Conservation (phyloP, 2,329 filamentous ascomycete genomes). For the Phyllosticta citriasiana region DNA sequence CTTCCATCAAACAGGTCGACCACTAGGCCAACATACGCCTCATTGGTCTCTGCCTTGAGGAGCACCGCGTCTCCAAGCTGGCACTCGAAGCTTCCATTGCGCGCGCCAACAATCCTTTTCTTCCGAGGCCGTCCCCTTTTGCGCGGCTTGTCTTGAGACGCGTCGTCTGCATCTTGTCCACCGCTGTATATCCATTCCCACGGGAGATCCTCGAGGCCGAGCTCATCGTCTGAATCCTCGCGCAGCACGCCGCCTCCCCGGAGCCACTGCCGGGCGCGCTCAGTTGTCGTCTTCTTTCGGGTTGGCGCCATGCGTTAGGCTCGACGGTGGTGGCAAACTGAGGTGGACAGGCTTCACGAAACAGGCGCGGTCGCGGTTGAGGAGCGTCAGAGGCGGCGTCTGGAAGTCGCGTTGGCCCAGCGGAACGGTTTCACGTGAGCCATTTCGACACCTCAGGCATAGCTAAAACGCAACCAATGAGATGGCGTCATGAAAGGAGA, state of each 20-base stretch:
- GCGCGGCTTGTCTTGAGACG: conserved; percentile 18
- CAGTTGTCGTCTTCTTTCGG: conserved; percentile 31
- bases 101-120: conserved; percentile 63
- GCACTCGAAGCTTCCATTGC: conserved; percentile 73
- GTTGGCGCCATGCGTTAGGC: conserved; percentile 18
- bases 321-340: neutral
- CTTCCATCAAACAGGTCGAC: conserved; percentile 69
- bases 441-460: neutral
- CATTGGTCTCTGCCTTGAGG: conserved; percentile 79
- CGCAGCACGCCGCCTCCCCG: conserved; percentile 53
- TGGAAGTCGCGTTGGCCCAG: neutral
- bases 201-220: conserved; percentile 43
- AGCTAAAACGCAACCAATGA: neutral
- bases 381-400: neutral
- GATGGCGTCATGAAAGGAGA: neutral
- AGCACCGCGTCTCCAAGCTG: conserved; percentile 73
- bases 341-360: neutral
- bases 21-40: conserved; percentile 88
- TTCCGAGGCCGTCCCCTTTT: conserved; percentile 21
- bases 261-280: conserved; percentile 41
- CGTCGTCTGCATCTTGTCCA: conserved; percentile 24
- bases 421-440: neutral
- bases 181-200: conserved; percentile 50
- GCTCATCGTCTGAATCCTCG: conserved; percentile 83
- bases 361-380: neutral